A percentile compares a stretch with the other conserved stretches of the same genome.
phyloP scores from a whole-genome alignment of 768 basidiomycete species.

The Mycena chlorophos region DNA sequence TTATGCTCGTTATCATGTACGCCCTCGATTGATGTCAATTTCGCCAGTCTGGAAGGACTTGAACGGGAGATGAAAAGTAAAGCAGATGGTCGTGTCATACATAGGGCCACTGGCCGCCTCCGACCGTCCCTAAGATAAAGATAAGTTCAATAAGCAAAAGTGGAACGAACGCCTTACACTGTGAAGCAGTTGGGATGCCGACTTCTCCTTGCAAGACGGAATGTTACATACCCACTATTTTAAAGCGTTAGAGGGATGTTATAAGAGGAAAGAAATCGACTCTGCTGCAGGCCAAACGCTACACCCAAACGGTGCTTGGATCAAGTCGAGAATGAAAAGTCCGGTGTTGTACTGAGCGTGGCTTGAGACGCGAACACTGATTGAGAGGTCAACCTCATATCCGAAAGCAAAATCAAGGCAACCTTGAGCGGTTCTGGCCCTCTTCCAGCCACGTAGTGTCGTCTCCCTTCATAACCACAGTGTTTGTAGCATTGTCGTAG shows the following conservation, averaged over 20 bases:
- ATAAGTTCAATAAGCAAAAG: too few relatives aligned
- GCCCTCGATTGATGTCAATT: constrained; percentile 80
- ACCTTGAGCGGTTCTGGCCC: constrained; percentile 67
- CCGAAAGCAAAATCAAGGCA: constrained; percentile 6
- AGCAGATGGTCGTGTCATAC: constrained; percentile 43
- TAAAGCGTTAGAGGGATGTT: constrained; percentile 5
- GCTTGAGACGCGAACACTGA: constrained; percentile 77
- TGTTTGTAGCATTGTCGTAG: constrained; percentile 52
- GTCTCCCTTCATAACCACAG: constrained; percentile 78
- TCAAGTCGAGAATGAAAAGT: constrained; percentile 81
- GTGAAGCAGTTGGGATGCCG: too few relatives aligned
- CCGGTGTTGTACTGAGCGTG: constrained; percentile 67
- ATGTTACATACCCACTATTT: constrained; percentile 80
- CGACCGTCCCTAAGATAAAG: too few relatives aligned
- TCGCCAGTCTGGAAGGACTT: constrained; percentile 58
- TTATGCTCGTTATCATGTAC: constrained; percentile 85
- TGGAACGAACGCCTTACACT: too few relatives aligned
- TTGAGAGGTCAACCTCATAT: not conserved
- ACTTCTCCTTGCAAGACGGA: too few relatives aligned
- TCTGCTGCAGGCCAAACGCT: constrained; percentile 42
- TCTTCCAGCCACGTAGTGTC: constrained; percentile 54
- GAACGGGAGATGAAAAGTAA: constrained; percentile 3
- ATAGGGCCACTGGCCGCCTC: constrained; percentile 60
- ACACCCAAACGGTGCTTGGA: constrained; percentile 87
- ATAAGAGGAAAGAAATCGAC: too few relatives aligned